Evolutionary conservation across 2,329 filamentous ascomycete species (phyloP).

Genomic region (Cladophialophora immunda): DNA sequence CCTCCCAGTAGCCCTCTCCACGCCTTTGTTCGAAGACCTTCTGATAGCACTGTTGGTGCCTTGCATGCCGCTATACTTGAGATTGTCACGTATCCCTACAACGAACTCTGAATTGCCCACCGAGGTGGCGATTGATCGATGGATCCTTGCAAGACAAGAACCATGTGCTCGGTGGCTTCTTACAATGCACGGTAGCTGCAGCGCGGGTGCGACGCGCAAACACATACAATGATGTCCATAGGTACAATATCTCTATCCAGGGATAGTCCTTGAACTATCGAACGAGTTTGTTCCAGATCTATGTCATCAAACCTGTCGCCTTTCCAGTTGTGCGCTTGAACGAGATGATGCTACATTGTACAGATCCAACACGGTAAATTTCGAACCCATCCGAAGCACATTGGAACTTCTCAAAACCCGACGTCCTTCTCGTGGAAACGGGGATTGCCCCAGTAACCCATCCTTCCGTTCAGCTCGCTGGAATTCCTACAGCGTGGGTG

Average conservation of each 20-base stretch:
- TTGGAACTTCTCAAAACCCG: no score
- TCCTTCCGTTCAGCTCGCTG: slow-evolving; percentile 21
- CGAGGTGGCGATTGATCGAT: not conserved
- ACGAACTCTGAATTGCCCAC: not conserved
- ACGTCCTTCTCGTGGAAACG: not conserved
- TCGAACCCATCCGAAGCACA: not conserved
- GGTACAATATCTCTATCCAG: not conserved
- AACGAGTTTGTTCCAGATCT: not conserved
- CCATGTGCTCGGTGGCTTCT: not conserved
- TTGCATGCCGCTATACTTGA: not conserved
- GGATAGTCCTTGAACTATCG: not conserved
- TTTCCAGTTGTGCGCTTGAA: no score
- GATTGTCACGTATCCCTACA: not conserved
- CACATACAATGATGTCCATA: not conserved
- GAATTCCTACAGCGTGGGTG: slow-evolving; percentile 55
- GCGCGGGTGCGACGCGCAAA: not conserved
- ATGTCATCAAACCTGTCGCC: slow-evolving; percentile 3
- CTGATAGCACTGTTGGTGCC: not conserved
- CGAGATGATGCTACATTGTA: no score
- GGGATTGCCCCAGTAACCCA: slow-evolving; percentile 24
- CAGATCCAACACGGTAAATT: not conserved
- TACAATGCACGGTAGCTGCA: not conserved
- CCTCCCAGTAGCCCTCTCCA: not conserved
- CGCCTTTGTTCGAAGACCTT: slow-evolving; percentile 2
- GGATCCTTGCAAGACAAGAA: not conserved